These are phyloP conservation scores for Boletellus ananas DNA, from an alignment of 768 basidiomycete genomes.

Conservation along the genomic window DNA sequence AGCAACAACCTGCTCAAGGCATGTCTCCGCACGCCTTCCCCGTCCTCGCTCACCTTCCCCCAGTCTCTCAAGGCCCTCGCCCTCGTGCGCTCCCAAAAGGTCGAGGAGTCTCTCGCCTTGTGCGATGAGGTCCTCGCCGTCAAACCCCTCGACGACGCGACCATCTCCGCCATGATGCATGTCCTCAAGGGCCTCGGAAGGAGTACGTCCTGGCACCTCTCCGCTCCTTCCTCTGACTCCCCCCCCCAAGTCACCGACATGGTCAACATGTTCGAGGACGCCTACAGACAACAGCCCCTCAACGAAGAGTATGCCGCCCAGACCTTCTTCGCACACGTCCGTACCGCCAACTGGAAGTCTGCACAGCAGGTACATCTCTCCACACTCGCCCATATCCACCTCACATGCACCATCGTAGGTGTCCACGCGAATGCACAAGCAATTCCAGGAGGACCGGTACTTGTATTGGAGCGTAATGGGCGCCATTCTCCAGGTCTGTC, in stretches of 20 bases:
- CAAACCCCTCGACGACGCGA: constrained; percentile 70
- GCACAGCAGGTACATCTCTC: constrained; percentile 65
- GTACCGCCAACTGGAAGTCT: constrained; percentile 79
- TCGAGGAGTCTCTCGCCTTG: constrained; percentile 74
- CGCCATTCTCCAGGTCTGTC: constrained; percentile 68
- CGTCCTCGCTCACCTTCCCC: constrained; percentile 9
- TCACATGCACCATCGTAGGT: constrained; percentile 42
- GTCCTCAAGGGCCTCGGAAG: constrained; percentile 76
- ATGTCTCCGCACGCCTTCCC: not conserved
- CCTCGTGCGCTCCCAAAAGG: constrained; percentile 77
- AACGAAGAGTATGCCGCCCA: constrained; percentile 84
- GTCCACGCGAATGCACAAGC: constrained; percentile 77
- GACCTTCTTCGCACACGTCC: constrained; percentile 81
- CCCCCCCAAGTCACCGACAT: constrained; percentile 61
- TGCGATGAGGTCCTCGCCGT: constrained; percentile 77
- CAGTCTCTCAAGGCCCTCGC: constrained; percentile 85
- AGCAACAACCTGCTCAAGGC: constrained; percentile 72
- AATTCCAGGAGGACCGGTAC: constrained; percentile 78
- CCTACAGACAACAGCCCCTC: constrained; percentile 72
- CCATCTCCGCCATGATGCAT: constrained; percentile 79
- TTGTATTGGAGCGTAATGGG: constrained; percentile 82
- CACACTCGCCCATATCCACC: not conserved
- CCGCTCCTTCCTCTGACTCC: not conserved
- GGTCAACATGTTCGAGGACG: constrained; percentile 82
- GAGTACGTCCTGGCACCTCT: constrained; percentile 33